Base-by-base conservation (phyloP, 768 basidiomycete species). In the Sporobolomyces roseus region DNA sequence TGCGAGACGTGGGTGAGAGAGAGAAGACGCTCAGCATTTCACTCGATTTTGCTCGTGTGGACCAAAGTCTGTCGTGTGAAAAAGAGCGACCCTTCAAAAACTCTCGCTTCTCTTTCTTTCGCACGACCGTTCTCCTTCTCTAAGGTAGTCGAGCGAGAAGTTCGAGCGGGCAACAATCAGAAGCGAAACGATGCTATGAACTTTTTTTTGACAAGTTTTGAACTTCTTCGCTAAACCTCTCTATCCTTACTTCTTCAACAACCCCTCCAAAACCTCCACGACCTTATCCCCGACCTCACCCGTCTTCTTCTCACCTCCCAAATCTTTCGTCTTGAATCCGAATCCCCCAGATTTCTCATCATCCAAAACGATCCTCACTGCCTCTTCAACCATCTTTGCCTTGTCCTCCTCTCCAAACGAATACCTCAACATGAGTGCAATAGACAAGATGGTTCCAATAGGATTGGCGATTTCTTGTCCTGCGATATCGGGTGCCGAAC, bases 391-490 rank as follows among this genome's bases (percentile, higher is more conserved):
- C 27, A 88, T 85, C 63, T 83, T 83, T 9, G 96, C 96, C 75
- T 90, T 87, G 72, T 83, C 84, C 68, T 91, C 89, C 63, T 92
- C 83, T 30, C 91, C 91, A 35, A 99, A 86, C 32, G 94, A 98
- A 80, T 98, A 99, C 50, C 93, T 86, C 59, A 96, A 83, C 68
- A 96, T 86, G 87, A 96, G 86, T 19, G 93, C 93, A 23, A 88
- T 89, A 61, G 91, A 93, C 66, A 96, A 88, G 78, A 96, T 94
- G 21, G 93, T 93, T 60, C 93, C 93, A 75, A 96, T 85, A 41
- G 93, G 93, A 78, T 96, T 96, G 73, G 93, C 93, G 75, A 93
- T 91, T 23, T 89, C 89, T 78, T 89, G 82, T 2, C 91, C 91
- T n/a, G 93, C 90, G 70, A 96, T 96, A 77, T 94, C 93, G 59